phyloP scores from a whole-genome alignment of 163 green algal genomes.

The Chlorella variabilis region DNA sequence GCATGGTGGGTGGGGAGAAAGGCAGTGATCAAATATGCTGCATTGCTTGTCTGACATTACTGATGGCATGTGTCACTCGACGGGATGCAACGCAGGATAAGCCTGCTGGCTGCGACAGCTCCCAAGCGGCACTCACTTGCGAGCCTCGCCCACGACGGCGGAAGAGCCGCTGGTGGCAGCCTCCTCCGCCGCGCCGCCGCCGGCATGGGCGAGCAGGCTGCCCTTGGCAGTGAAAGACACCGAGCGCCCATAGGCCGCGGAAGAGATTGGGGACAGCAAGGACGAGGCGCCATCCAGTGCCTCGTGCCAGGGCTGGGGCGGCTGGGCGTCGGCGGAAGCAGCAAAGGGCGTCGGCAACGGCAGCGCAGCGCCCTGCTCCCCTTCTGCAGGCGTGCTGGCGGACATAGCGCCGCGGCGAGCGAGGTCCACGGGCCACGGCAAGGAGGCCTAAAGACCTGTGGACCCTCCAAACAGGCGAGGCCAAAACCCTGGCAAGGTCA shows the following conservation, averaged over 20 bases:
- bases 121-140: conserved; percentile 23
- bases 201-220: too few relatives aligned
- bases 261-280: neutral
- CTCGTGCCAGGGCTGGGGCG: neutral
- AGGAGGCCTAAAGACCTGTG: too few relatives aligned
- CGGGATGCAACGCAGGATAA: too few relatives aligned
- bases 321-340: neutral
- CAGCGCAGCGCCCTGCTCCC: neutral
- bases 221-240: neutral
- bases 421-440: too few relatives aligned
- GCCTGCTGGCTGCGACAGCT: too few relatives aligned
- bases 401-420: too few relatives aligned
- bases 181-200: neutral
- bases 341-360: neutral
- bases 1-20: neutral
- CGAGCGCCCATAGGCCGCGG: neutral
- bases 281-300: neutral
- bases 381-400: too few relatives aligned
- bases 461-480: too few relatives aligned
- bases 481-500: too few relatives aligned
- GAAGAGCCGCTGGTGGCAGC: neutral
- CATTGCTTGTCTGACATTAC: neutral
- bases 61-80: too few relatives aligned
- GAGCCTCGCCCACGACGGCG: neutral
- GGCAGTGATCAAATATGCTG: too few relatives aligned